Percentiles rank a stretch among this genome's conserved stretches.
Evolutionary conservation across 2,329 filamentous ascomycete genomes (phyloP).

Genomic region (Xylaria sp.): DNA sequence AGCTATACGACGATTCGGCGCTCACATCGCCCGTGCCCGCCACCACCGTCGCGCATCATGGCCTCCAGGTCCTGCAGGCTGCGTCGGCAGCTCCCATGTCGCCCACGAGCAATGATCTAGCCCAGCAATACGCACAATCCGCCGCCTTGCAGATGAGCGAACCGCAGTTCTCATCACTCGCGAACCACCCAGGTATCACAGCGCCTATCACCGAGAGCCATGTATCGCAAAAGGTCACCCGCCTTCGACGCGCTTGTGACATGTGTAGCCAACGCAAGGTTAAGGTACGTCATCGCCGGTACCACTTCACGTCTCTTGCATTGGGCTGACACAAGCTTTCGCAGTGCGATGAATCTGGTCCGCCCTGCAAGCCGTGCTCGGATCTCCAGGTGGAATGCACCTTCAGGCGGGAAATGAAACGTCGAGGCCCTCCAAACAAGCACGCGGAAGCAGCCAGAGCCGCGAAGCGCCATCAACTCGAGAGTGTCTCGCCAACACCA

Average conservation of each 20-base stretch:
- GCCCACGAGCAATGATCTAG: constrained; percentile 30
- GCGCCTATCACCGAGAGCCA: constrained; percentile 12
- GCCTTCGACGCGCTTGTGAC: constrained; percentile 63
- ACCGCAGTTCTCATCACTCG: constrained; percentile 29
- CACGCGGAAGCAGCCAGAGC: constrained; percentile 62
- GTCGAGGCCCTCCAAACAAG: constrained; percentile 64
- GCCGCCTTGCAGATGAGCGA: constrained; percentile 41
- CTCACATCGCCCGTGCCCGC: constrained; percentile 29
- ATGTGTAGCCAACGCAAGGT: constrained; percentile 68
- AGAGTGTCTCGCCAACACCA: constrained; percentile 48
- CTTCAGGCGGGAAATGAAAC: constrained; percentile 61
- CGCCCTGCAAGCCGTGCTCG: constrained; percentile 62
- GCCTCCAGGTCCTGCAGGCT: constrained; percentile 39
- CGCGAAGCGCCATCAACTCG: constrained; percentile 54
- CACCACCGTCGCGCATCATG: constrained; percentile 38
- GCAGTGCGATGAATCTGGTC: constrained; percentile 59
- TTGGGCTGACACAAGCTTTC: not conserved
- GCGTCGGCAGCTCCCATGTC: constrained; percentile 35
- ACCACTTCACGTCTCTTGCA: not conserved
- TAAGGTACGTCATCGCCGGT: constrained; percentile 48
- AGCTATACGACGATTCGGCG: constrained; percentile 26
- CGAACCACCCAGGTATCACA: constrained; percentile 2
- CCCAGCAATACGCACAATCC: constrained; percentile 44
- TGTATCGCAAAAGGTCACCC: constrained; percentile 53
- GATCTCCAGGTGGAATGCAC: constrained; percentile 65